Evolutionary conservation across 1,284 basidiomycete species (phyloP).

Genomic region (Chiua sp.): DNA sequence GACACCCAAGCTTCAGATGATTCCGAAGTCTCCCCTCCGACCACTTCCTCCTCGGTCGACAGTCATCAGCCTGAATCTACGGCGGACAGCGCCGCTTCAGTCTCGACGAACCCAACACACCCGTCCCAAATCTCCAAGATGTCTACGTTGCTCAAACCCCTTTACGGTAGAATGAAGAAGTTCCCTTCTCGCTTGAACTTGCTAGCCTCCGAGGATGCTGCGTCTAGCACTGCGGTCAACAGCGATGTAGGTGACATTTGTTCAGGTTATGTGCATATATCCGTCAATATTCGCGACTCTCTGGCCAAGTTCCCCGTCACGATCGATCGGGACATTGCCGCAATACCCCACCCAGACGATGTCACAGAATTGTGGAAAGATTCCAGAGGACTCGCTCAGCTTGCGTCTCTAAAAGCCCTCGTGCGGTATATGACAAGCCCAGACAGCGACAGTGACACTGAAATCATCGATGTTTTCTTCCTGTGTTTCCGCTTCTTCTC

Average conservation of each 20-base stretch:
- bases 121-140: constrained; percentile 15
- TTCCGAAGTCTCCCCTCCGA: not conserved
- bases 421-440: constrained; percentile 54
- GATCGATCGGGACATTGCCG: constrained; percentile 18
- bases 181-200: constrained; percentile 11
- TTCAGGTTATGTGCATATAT: constrained; percentile 28
- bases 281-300: constrained; percentile 32
- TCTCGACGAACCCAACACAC: constrained; percentile 1
- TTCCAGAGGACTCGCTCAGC: constrained; percentile 28
- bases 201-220: constrained; percentile 6
- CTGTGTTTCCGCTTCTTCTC: constrained; percentile 80
- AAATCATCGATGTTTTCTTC: constrained; percentile 65
- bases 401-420: constrained; percentile 49
- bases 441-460: constrained; percentile 41
- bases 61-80: constrained; percentile 1
- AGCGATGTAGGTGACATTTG: constrained; percentile 18
- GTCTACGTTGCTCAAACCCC: constrained; percentile 22
- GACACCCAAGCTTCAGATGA: too few relatives aligned
- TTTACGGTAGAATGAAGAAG: constrained; percentile 11
- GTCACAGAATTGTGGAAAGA: constrained; percentile 34
- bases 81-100: not conserved
- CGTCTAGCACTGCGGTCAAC: constrained; percentile 29
- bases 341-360: constrained; percentile 36
- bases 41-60: constrained; percentile 10
- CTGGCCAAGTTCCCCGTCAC: constrained; percentile 36